Base-by-base conservation (phyloP, 2,329 filamentous ascomycete species). In the Colletotrichum siamense region DNA sequence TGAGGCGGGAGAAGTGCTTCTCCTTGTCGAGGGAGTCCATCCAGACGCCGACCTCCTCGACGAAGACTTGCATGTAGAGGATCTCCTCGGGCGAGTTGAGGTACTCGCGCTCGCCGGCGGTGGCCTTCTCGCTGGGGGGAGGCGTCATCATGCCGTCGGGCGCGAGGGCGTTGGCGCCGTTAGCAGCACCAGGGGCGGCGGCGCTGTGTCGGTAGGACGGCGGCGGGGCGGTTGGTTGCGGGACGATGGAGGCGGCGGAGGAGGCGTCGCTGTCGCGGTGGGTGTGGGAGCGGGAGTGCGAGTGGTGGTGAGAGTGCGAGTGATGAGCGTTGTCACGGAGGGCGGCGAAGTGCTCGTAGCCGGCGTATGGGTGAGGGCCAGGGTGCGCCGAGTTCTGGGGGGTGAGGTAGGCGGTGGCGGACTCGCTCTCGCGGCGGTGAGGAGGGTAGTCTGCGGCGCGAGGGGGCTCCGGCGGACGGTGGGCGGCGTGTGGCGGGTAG, bases 21-120 rank as follows among this genome's bases (percentile, higher is more conserved):
- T 93, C 90, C 39, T 92, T 90, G 85, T 98, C 95, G 88, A 98
- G 92, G 57, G 93, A 95, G 84, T 98, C 96, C 95, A 99, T 98
- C 95, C 96, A 98, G 5, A 95, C 85, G 1, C 94, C 96, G 3
- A 99, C 95, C 79, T 98, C 94, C 81, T 98, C 94, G 8, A 98
- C 94, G 82, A 98, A 99, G 0, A 96, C 93, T 83, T 98, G 95
- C 94, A 98, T 95, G 82, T 96, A 96, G n/a, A 94, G 87, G 0
- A 97, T 91, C 82, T 98, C 95, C 74, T 98, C 95, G 12, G 93
- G 91, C 5, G 91, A 92, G 78, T 91, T 93, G 62, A 98, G 88
- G 79, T 92, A 95, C 68, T 94, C 91, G 49, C 91, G 84, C 76
- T 88, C 87, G 24, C 79, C 84, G 59, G 69, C 80, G 13, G 79